Conservation (phyloP, 2,329 filamentous ascomycete species). For the Drechslerella dactyloides region DNA sequence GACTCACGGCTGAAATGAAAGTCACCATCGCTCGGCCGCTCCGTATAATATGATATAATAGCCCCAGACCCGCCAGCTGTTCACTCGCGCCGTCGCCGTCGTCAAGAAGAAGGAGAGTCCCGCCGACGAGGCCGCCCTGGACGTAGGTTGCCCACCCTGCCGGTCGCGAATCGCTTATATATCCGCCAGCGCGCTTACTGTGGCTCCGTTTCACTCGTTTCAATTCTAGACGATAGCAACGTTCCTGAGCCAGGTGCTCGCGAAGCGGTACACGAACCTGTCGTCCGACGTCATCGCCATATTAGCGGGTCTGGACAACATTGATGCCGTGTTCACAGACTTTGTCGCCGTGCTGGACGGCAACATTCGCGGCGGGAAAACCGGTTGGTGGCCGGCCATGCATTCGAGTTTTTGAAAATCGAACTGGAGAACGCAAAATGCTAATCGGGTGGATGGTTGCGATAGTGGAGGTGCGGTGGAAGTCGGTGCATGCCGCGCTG, state of each 20-base stretch:
- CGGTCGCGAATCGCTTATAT: too few species aligned
- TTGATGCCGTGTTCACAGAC: slow-evolving; percentile 84
- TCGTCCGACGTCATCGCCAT: slow-evolving; percentile 93
- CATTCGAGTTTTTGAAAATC: too few species aligned
- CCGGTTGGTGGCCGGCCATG: slow-evolving; percentile 75
- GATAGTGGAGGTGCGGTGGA: slow-evolving; percentile 75
- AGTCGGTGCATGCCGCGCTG: slow-evolving; percentile 80
- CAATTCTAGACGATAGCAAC: slow-evolving; percentile 77
- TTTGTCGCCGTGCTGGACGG: slow-evolving; percentile 82
- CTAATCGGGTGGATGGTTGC: slow-evolving; percentile 73
- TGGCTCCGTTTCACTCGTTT: background rate
- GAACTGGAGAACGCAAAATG: too few species aligned
- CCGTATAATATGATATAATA: slow-evolving; percentile 55
- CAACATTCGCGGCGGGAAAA: slow-evolving; percentile 78
- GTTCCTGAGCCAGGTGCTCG: slow-evolving; percentile 80
- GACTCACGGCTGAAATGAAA: slow-evolving; percentile 2
- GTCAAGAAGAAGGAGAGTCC: slow-evolving; percentile 68
- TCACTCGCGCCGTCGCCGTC: slow-evolving; percentile 73
- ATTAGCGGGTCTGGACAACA: slow-evolving; percentile 84
- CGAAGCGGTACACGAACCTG: slow-evolving; percentile 91
- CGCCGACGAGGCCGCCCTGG: slow-evolving; percentile 78
- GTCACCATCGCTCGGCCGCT: background rate
- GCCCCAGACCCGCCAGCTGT: slow-evolving; percentile 76
- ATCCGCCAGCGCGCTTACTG: background rate
- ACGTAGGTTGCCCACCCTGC: slow-evolving; percentile 69